phyloP scores from a whole-genome alignment of 2,329 filamentous ascomycete genomes.

The Emmonsia crescens region DNA sequence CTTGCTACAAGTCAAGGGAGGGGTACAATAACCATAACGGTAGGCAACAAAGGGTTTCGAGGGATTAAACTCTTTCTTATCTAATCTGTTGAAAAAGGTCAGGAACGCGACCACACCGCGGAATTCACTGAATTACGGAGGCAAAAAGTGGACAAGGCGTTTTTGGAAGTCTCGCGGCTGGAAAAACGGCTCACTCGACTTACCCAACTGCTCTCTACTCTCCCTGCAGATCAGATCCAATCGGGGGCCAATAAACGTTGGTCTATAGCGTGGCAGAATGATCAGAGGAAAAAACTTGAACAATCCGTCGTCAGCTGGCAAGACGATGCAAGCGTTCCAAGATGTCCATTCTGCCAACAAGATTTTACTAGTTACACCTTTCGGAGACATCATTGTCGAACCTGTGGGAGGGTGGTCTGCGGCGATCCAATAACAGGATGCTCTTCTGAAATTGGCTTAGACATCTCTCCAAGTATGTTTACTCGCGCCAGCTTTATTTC shows the following conservation, averaged over 20 bases:
- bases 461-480: constrained; percentile 55
- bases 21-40: constrained; percentile 85
- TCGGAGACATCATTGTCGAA: constrained; percentile 82
- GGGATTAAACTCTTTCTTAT: background rate
- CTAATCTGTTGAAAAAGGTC: constrained; percentile 33
- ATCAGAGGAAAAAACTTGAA: constrained; percentile 68
- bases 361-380: constrained; percentile 92
- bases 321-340: constrained; percentile 67
- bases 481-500: background rate
- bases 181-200: constrained; percentile 88
- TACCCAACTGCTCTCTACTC: constrained; percentile 68
- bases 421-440: constrained; percentile 76
- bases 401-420: constrained; percentile 88
- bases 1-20: constrained; percentile 94
- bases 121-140: constrained; percentile 60
- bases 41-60: constrained; percentile 12
- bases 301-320: constrained; percentile 94
- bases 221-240: constrained; percentile 54
- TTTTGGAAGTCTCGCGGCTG: constrained; percentile 76
- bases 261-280: constrained; percentile 56
- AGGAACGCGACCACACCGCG: constrained; percentile 60
- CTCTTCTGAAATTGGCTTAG: constrained; percentile 72
- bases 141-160: constrained; percentile 70
- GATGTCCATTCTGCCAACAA: constrained; percentile 91
- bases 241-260: constrained; percentile 39